These are phyloP conservation scores for Daedaleopsis nitida DNA, from an alignment of 768 basidiomycete species.

Conservation along the genomic window DNA sequence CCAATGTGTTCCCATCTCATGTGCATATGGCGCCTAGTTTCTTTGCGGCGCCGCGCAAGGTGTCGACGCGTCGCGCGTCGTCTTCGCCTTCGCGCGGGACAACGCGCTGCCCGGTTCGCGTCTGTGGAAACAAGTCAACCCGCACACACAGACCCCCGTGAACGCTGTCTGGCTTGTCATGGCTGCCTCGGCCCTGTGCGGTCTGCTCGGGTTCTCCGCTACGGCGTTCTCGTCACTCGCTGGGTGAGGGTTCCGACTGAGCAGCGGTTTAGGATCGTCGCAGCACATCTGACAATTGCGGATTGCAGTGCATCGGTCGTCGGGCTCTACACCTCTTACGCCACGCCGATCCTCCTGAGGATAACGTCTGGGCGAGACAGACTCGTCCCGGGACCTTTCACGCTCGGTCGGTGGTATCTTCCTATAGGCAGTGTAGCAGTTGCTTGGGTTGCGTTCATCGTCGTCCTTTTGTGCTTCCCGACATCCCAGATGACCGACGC, in stretches of 20 bases:
- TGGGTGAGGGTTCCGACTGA: constrained; percentile 45
- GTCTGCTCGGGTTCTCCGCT: constrained; percentile 64
- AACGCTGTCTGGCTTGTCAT: constrained; percentile 80
- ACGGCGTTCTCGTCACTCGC: constrained; percentile 68
- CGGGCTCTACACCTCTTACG: constrained; percentile 69
- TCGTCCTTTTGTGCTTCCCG: constrained; percentile 61
- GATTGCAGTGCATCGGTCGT: constrained; percentile 62
- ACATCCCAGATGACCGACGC: constrained; percentile 41
- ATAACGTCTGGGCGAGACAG: constrained; percentile 67
- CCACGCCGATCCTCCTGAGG: constrained; percentile 67
- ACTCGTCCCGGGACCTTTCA: constrained; percentile 60
- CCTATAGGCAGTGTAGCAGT: constrained; percentile 64
- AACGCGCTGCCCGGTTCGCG: constrained; percentile 73
- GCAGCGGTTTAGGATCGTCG: neutral
- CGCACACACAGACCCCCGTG: constrained; percentile 64
- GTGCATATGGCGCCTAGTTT: constrained; percentile 39
- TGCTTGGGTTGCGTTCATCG: constrained; percentile 66
- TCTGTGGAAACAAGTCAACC: constrained; percentile 67
- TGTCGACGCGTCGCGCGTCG: constrained; percentile 73
- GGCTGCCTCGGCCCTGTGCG: constrained; percentile 53
- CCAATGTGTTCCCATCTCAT: no score
- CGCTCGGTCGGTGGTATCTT: constrained; percentile 59
- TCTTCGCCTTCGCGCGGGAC: constrained; percentile 76
- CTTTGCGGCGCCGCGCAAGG: constrained; percentile 74
- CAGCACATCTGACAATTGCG: neutral